Evolutionary conservation across 78 protist species (phyloP).

Genomic region (Chrysochromulina tobinii): DNA sequence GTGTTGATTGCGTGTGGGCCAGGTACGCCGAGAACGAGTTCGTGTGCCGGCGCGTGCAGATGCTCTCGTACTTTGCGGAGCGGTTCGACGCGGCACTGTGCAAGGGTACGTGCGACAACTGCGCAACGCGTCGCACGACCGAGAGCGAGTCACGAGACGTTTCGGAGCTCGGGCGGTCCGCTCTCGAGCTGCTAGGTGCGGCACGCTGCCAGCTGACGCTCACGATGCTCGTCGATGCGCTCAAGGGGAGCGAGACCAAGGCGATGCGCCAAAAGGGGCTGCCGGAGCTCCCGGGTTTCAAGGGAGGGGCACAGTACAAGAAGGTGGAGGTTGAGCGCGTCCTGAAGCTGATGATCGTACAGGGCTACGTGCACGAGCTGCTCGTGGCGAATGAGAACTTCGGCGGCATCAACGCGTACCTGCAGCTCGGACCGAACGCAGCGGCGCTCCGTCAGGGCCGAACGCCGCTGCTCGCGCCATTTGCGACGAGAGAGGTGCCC

Average conservation of each 20-base stretch:
- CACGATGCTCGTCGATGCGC: background rate
- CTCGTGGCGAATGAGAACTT: background rate
- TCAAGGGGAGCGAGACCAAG: background rate
- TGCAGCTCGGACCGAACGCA: background rate
- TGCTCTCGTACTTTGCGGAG: conserved; percentile 55
- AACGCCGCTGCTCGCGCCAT: background rate
- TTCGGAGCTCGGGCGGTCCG: background rate
- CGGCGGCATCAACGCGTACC: background rate
- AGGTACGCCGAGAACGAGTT: conserved; percentile 50
- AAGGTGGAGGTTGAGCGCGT: background rate
- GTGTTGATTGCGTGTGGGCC: too few relatives aligned
- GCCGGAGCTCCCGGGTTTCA: too few relatives aligned
- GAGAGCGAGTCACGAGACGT: background rate
- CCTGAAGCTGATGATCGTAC: background rate
- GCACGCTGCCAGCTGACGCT: background rate
- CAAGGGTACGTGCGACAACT: conserved; percentile 55
- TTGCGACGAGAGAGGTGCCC: background rate
- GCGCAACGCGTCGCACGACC: background rate
- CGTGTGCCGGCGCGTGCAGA: conserved; percentile 44
- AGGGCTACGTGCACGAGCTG: background rate
- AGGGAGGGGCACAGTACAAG: background rate
- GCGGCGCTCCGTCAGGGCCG: background rate
- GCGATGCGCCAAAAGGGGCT: background rate
- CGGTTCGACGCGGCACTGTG: conserved; percentile 20
- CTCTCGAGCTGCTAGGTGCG: background rate